These are phyloP conservation scores for Hirsutella rhossiliensis DNA, from an alignment of 2,329 filamentous ascomycete species.

Conservation along the genomic window DNA sequence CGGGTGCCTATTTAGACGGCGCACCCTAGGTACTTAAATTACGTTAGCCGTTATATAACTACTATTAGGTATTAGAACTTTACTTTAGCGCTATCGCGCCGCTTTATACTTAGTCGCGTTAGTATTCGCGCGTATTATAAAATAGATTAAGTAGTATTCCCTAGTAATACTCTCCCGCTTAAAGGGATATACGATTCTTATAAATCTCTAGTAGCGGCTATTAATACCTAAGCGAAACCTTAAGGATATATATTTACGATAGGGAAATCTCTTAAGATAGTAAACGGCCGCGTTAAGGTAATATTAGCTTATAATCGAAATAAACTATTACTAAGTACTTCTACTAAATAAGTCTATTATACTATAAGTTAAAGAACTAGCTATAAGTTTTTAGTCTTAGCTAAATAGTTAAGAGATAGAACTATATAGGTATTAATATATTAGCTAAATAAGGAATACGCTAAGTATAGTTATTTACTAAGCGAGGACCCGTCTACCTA, in stretches of 20 bases:
- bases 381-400: background rate
- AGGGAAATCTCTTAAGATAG: background rate
- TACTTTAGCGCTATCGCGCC: no score
- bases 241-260: background rate
- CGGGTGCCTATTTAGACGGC: no score
- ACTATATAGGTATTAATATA: slow-evolving; percentile 1
- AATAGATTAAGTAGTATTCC: background rate
- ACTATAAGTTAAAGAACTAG: background rate
- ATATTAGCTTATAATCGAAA: background rate
- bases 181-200: background rate
- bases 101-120: no score
- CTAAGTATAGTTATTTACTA: slow-evolving; percentile 2
- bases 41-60: no score
- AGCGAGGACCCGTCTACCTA: background rate
- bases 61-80: no score
- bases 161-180: background rate
- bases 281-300: background rate
- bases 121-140: background rate
- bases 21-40: no score
- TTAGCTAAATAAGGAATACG: slow-evolving; percentile 2
- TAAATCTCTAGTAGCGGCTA: no score
- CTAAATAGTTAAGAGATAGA: background rate
- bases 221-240: background rate
- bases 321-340: background rate
- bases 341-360: background rate